A percentile compares a stretch with the other conserved stretches of the same genome.
Conservation (phyloP, 2,329 filamentous ascomycete species). For the Nemania sp. region DNA sequence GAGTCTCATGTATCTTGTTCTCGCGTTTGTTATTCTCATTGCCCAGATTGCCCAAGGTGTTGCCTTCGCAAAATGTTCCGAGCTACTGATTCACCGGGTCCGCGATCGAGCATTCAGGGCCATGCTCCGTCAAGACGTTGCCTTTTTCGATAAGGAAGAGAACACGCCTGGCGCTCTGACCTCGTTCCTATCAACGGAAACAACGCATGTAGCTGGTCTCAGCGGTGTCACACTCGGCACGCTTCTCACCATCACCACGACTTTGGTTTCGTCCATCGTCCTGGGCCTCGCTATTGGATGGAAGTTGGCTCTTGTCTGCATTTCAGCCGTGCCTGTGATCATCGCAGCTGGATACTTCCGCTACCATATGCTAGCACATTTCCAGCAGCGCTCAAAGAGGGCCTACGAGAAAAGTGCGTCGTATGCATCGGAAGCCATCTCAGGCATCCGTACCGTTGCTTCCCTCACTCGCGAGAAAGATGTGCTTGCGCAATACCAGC, state of each 20-base stretch:
- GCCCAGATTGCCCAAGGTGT: slow-evolving; percentile 76
- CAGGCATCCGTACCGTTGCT: slow-evolving; percentile 92
- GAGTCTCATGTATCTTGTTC: slow-evolving; percentile 88
- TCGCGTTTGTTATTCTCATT: slow-evolving; percentile 79
- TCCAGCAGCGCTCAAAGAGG: slow-evolving; percentile 81
- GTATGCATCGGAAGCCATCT: slow-evolving; percentile 93
- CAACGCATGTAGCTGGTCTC: slow-evolving; percentile 87
- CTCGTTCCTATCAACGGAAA: slow-evolving; percentile 88
- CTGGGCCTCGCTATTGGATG: slow-evolving; percentile 82
- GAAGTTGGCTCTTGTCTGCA: slow-evolving; percentile 88
- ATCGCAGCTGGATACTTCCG: slow-evolving; percentile 87
- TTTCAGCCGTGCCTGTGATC: slow-evolving; percentile 80
- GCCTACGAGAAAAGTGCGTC: slow-evolving; percentile 85
- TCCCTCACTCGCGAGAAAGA: slow-evolving; percentile 88
- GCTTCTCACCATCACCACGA: slow-evolving; percentile 82
- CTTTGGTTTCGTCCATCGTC: slow-evolving; percentile 78
- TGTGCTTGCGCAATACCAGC: slow-evolving; percentile 78
- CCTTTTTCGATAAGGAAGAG: slow-evolving; percentile 90
- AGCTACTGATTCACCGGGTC: slow-evolving; percentile 84
- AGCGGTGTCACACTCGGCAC: slow-evolving; percentile 90
- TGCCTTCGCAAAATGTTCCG: slow-evolving; percentile 86
- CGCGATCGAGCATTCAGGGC: slow-evolving; percentile 85
- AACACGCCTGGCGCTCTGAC: slow-evolving; percentile 91
- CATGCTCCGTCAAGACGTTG: slow-evolving; percentile 92
- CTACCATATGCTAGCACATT: slow-evolving; percentile 85